phyloP scores from a whole-genome alignment of 768 basidiomycete genomes.

The Naganishia onofrii region DNA sequence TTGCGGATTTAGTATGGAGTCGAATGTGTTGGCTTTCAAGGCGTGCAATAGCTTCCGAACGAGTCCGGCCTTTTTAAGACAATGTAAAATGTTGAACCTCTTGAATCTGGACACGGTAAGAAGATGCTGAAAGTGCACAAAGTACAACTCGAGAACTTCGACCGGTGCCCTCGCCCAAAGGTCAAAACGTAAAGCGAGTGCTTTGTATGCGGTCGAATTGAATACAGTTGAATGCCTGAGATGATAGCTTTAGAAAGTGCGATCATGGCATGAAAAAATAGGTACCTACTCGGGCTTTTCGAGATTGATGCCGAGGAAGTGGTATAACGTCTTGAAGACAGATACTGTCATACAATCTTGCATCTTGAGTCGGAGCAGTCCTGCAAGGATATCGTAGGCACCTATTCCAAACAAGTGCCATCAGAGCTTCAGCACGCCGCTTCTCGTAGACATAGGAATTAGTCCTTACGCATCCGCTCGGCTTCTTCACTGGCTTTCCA shows the following conservation, averaged over 20 bases:
- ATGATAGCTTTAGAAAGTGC: slow-evolving; percentile 43
- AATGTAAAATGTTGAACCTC: slow-evolving; percentile 72
- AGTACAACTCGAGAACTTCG: slow-evolving; percentile 73
- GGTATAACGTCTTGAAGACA: slow-evolving; percentile 76
- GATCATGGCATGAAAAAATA: neutral
- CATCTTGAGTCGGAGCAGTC: slow-evolving; percentile 67
- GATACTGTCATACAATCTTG: slow-evolving; percentile 72
- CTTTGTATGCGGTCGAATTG: slow-evolving; percentile 75
- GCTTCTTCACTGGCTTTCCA: slow-evolving; percentile 96
- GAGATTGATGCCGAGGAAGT: slow-evolving; percentile 81
- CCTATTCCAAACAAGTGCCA: slow-evolving; percentile 61
- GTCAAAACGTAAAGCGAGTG: slow-evolving; percentile 82
- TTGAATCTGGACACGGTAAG: slow-evolving; percentile 69
- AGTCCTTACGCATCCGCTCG: slow-evolving; percentile 72
- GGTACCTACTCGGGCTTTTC: slow-evolving; percentile 70
- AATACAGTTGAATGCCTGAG: slow-evolving; percentile 61
- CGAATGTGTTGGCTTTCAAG: slow-evolving; percentile 75
- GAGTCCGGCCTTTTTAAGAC: slow-evolving; percentile 68
- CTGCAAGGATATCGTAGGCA: slow-evolving; percentile 81
- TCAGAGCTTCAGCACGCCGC: neutral
- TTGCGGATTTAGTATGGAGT: slow-evolving; percentile 61
- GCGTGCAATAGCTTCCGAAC: slow-evolving; percentile 76
- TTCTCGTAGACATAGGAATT: neutral
- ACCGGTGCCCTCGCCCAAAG: slow-evolving; percentile 73
- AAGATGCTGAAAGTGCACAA: slow-evolving; percentile 77